Evolutionary conservation across 139 green algal genomes (phyloP).

Genomic region (Yamagishiella unicocca): DNA sequence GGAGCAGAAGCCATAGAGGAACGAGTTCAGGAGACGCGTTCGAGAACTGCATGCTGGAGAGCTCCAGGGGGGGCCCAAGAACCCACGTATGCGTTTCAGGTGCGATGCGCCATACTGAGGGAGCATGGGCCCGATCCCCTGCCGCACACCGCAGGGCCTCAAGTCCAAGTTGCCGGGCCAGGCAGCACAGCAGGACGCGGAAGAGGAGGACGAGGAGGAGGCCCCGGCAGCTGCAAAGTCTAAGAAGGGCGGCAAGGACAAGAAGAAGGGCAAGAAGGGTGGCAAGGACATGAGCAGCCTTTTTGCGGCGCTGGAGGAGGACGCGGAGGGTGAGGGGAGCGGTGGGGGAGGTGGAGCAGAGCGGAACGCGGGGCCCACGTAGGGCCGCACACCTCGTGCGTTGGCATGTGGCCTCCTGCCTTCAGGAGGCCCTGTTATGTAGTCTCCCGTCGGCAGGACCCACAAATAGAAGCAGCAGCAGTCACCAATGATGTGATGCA

Average conservation of each 20-base stretch:
- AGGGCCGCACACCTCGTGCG: no score
- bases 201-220: conserved; percentile 64
- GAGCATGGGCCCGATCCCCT: neutral
- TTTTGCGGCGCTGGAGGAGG: conserved; percentile 50
- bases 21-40: no score
- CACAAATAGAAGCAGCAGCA: no score
- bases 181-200: conserved; percentile 23
- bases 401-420: no score
- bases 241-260: conserved; percentile 48
- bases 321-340: conserved; percentile 13
- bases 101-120: neutral
- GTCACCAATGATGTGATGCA: no score
- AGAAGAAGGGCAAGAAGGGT: conserved; percentile 56
- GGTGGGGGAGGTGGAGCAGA: neutral
- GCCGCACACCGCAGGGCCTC: conserved; percentile 14
- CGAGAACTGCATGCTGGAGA: no score
- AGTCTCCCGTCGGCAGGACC: no score
- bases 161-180: conserved; percentile 24
- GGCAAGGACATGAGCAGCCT: conserved; percentile 48
- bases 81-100: no score
- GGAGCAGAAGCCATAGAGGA: no score
- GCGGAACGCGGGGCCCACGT: neutral
- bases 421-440: no score
- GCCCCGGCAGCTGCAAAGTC: conserved; percentile 27
- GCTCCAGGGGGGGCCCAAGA: no score